Base-by-base conservation (phyloP, 768 basidiomycete genomes). In the Roridomyces roridus region DNA sequence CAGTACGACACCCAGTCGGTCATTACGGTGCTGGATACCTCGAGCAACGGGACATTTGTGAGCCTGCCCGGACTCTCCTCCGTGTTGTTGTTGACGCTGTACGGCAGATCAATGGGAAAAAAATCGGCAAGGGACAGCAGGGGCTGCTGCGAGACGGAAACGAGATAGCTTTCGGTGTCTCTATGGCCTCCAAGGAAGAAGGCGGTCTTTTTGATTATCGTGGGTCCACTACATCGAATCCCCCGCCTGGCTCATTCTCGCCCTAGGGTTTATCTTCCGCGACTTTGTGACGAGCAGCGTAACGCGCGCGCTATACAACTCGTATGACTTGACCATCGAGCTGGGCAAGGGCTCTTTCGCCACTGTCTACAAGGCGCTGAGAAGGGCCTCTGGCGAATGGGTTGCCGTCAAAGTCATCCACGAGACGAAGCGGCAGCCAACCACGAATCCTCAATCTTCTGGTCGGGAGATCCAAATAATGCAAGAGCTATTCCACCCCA, bases 321-420 rank as follows among this genome's bases (percentile, higher is more conserved):
- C 77, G 51, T 92, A 92, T 68, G 89, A 91, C 59, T 66, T 91
- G 35, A 77, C 79, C 28, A 70, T 76, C 46, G 88, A 91, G 70
- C 83, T 98, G 4, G 96, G 96, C 49, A 89, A 88, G 64, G 96
- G 96, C 9, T 87, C 92, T 3, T 98, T 97, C 68, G 96, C 94
- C 5, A 89, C 88, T 10, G 96, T 98, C 18, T 83, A 88, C 76
- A 91, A 89, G 69, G 94, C 92, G 1, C 77, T 95, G 41, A 81
- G 86, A 63, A 84, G 86, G 10, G 70, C 73, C 20, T 89, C 88
- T 11, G 93, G 93, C 11, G 74, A 82, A 53, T 86, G 86, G 80
- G 88, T 83, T 59, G 96, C 96, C 0, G 86, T 96, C 71, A 98
- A 98, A 77, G 88, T 94, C 77, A 93, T 96, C 57, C 80, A 86